Evolutionary conservation across 305 asterid species (phyloP), one percentile per base, ranked within the genome.

Genomic region (Fraxinus sp.): DNA sequence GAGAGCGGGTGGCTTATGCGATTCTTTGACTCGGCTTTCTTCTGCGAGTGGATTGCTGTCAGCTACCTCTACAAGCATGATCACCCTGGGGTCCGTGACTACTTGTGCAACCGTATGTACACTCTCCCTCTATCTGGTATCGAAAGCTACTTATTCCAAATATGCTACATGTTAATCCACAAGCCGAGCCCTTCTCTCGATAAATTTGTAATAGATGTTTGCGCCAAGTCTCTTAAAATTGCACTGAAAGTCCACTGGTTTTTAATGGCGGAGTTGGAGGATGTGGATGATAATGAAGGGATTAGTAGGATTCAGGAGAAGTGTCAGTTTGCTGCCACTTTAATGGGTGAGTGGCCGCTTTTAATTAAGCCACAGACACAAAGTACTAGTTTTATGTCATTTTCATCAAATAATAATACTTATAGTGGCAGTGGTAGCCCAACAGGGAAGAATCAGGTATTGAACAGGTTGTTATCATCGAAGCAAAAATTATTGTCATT

Each of bases 21-120:
- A 62, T 94, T 94, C 89, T 94, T 94, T 32, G 97, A 94, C 86
- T 94, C 98, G 7, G 78, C 98, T 0, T 94, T 94, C 59, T 94
- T 94, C 89, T 94, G 97, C 81, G 98, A 94, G 88, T 94, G 98
- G 98, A 94, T 94, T 87, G 98, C 98, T 59, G 98, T 94, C 57
- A 94, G 98, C 90, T 94, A 94, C 89, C 92, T 94, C 78, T 94
- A 94, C 89, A 94, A 92, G 90, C 98, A 94, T 89, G 96, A 90
- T 86, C 98, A 94, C 39, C 87, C 97, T 2, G 98, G 98, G 72
- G 98, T 94, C 80, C 87, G 98, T 64, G 98, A 94, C 81, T 94
- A 94, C 89, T 80, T 94, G 83, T 94, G 98, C 87, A 94, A 94
- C 86, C 92, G 97, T 83, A 94, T 94, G 98, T 94, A 93, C 81